phyloP scores from a whole-genome alignment of 2,329 filamentous ascomycete species.

The Stagonosporopsis chrysanthemi region DNA sequence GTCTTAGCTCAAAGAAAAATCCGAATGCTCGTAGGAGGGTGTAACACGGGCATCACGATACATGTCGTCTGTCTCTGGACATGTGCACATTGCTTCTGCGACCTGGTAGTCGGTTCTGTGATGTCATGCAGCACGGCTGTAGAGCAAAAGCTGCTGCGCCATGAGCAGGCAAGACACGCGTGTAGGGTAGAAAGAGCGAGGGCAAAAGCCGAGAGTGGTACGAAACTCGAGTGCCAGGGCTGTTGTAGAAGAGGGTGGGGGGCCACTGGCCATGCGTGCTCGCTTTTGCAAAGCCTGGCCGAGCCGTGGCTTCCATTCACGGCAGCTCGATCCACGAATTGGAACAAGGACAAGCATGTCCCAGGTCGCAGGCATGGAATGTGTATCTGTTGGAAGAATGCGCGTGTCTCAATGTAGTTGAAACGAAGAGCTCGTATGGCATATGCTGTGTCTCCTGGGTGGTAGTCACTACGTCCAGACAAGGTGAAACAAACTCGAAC shows the following conservation, averaged over 20 bases:
- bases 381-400: conserved; percentile 7
- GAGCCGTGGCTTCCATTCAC: not conserved
- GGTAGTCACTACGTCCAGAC: conserved; percentile 15
- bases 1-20: too few relatives aligned
- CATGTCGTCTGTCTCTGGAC: not conserved
- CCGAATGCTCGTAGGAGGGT: too few relatives aligned
- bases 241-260: conserved; percentile 11
- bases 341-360: conserved; percentile 1
- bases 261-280: conserved; percentile 14
- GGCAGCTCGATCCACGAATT: conserved; percentile 6
- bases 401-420: conserved; percentile 9
- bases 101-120: conserved; percentile 15
- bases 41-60: not conserved
- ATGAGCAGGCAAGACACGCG: not conserved
- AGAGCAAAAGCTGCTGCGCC: conserved; percentile 1
- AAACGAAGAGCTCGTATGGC: conserved; percentile 8
- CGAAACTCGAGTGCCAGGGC: conserved; percentile 1
- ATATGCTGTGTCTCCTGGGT: conserved; percentile 16
- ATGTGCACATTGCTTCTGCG: conserved; percentile 3
- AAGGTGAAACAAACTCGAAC: conserved; percentile 16
- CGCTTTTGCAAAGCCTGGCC: conserved; percentile 2
- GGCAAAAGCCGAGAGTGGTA: not conserved
- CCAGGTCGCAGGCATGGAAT: conserved; percentile 1
- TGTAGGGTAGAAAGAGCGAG: not conserved
- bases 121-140: conserved; percentile 8